Evolutionary conservation across 2,329 filamentous ascomycete species (phyloP), one percentile per base, ranked within the genome.

Genomic region (Penicillium sp.): DNA sequence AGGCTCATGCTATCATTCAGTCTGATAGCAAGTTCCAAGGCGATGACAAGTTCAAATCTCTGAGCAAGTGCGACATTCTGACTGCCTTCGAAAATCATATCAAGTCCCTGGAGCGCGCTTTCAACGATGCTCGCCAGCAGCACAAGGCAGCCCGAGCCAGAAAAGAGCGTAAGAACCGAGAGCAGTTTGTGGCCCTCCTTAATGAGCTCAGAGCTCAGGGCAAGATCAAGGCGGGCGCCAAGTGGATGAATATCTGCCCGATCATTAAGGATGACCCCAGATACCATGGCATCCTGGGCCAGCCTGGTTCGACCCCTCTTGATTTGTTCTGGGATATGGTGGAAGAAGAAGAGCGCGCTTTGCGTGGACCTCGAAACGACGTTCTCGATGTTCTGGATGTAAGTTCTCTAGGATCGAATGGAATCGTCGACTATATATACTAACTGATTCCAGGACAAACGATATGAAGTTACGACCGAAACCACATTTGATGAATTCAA

Each of bases 261-360:
- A 72, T 88, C 47, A 84, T 99, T 65, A 84, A 90, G 66, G 81
- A 89, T 54, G 94, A 99, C 68, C 83, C 88, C 47, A 90, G 92
- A 64, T 97, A 96, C 75, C 82, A 81, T 66, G 87, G 86, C 62
- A 91, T 96, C 81, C 83, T 92, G 58, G 92, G 92, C 50, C 91
- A 95, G 70, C 77, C 84, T 57, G 92, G 93, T 55, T 96, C 92
- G 5, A 89, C 86, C 5, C 91, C 94, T 15, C 82, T 96, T 63
- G 92, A 97, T 68, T 81, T 99, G 7, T 97, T 99, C 78, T 97
- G 93, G 91, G 94, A 99, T 72, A 81, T 92, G 47, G 83, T 97
- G 27, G 94, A 97, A 72, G 92, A 96, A 72, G 92, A 97, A 73
- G 93, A 99, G 70, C 86, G 90, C 57, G 87, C 88, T n/a, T 80